These are phyloP conservation scores for Penicillium atrosanguineum DNA, from an alignment of 495 filamentous ascomycete species.

Conservation along the genomic window DNA sequence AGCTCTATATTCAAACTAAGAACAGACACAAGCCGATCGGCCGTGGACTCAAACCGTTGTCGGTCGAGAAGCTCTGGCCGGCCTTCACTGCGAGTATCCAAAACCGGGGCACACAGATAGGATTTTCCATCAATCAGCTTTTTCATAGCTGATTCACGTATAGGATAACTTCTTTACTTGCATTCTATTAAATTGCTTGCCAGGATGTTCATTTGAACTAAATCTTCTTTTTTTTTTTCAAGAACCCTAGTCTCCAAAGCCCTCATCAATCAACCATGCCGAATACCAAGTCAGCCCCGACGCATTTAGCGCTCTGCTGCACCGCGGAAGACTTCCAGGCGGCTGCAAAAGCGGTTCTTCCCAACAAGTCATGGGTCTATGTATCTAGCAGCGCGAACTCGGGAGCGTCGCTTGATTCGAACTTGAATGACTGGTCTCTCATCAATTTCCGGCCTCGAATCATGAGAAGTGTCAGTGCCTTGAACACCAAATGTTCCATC, in stretches of 20 bases:
- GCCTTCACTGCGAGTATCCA: not conserved
- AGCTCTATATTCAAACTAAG: not conserved
- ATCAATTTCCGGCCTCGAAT: constrained; percentile 24
- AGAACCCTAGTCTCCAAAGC: too few species aligned
- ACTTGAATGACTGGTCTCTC: constrained; percentile 23
- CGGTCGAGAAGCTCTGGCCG: not conserved
- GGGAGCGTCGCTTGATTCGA: constrained; percentile 15
- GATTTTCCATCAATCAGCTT: not conserved
- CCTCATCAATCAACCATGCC: constrained; percentile 1
- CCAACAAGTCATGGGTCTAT: constrained; percentile 23
- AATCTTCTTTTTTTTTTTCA: too few species aligned
- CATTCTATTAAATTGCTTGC: too few species aligned
- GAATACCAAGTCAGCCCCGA: constrained; percentile 2
- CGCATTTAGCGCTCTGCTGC: constrained; percentile 13
- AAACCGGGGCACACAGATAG: not conserved
- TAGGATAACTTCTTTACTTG: too few species aligned
- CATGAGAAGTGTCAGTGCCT: constrained; percentile 16
- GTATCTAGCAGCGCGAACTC: constrained; percentile 20
- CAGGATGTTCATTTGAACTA: too few species aligned
- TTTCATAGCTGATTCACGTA: too few species aligned
- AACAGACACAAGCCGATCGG: not conserved
- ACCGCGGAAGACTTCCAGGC: constrained; percentile 16
- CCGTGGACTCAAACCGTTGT: not conserved
- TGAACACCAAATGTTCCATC: constrained; percentile 17
- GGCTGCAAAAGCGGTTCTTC: constrained; percentile 15